Evolutionary conservation across 352 stramenopile species (phyloP), one percentile per base, ranked within the genome.

Genomic region (Pythium rhizo-oryzae): DNA sequence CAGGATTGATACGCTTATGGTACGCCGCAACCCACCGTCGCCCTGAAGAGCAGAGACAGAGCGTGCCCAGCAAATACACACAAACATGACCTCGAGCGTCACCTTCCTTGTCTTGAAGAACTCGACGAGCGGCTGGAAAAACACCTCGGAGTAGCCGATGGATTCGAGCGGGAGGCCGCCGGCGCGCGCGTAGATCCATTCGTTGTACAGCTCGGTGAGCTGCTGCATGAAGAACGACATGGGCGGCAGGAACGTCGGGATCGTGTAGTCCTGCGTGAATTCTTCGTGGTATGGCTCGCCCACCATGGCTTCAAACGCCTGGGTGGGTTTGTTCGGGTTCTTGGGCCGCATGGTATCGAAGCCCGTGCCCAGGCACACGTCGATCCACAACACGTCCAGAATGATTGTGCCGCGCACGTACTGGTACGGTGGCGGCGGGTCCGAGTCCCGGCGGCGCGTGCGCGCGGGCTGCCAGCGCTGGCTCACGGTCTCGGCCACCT

Each of bases 11-110:
- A 67, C 2, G 18, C 33, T 59, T 0, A 56, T 33, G 0, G 30
- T 51, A 15, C 47, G 59, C 8, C 33, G 30, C 6, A 67, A 49
- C 16, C 59, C 59, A 11, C 21, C 21, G n/a, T 67, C 50, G 0
- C 47, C 59, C 18, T 67, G 59, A 0, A 67, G 28, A 15, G 59
- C 59, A 18, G 47, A 21, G 16, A 67, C 49, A 33, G 59, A 58
- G 0, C 50, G 33, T 1, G 33, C 44, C 59, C 33, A 67, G 24
- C 59, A 67, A 11, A 67, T 59, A 33, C 47, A 58, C 1, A 59
- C 18, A 37, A 67, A 67, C 18, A 59, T 35, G 23, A 44, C 6
- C 7, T 58, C 8, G 4, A 59, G 56, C 2, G 19, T 50, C 12
- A 59, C 25, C 0, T 35, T 37, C 8, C 49, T 11, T 0, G 47